These are phyloP conservation scores for Trichoderma orchidacearum DNA, from an alignment of 495 filamentous ascomycete species.

Conservation along the genomic window DNA sequence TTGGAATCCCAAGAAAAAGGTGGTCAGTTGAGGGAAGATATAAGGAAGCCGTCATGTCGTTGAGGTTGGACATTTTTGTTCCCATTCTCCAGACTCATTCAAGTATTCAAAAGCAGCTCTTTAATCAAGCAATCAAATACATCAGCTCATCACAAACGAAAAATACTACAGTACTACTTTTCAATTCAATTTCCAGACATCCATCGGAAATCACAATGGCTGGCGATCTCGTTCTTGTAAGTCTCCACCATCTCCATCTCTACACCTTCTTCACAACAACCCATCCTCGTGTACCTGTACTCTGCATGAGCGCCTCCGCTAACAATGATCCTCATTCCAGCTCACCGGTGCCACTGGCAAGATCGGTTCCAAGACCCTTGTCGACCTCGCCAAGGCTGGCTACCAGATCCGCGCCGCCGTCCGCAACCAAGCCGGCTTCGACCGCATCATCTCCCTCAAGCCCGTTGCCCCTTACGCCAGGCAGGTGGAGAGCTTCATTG, in stretches of 20 bases:
- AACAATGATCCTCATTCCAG: background rate
- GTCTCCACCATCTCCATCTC: background rate
- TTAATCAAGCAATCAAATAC: too few species aligned
- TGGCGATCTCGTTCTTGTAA: background rate
- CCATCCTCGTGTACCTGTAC: background rate
- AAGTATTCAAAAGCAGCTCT: too few species aligned
- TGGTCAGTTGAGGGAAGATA: too few species aligned
- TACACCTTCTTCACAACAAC: too few species aligned
- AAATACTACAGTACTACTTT: too few species aligned
- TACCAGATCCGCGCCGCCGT: constrained; percentile 19
- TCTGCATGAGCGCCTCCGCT: background rate
- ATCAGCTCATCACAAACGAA: background rate
- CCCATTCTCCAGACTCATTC: too few species aligned
- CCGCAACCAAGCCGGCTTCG: constrained; percentile 12
- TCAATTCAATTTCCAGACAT: background rate
- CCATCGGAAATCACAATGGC: background rate
- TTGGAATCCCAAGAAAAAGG: too few species aligned
- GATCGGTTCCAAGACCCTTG: constrained; percentile 9
- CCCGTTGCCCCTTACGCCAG: constrained; percentile 5
- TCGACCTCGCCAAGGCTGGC: constrained; percentile 13
- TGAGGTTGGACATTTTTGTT: too few species aligned
- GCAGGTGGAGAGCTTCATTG: constrained; percentile 16
- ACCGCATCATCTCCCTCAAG: constrained; percentile 7
- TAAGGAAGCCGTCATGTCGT: too few species aligned
- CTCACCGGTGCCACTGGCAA: constrained; percentile 2